These are phyloP conservation scores for Gloeopeniophorella convolvens DNA, from an alignment of 768 basidiomycete species.

Conservation along the genomic window DNA sequence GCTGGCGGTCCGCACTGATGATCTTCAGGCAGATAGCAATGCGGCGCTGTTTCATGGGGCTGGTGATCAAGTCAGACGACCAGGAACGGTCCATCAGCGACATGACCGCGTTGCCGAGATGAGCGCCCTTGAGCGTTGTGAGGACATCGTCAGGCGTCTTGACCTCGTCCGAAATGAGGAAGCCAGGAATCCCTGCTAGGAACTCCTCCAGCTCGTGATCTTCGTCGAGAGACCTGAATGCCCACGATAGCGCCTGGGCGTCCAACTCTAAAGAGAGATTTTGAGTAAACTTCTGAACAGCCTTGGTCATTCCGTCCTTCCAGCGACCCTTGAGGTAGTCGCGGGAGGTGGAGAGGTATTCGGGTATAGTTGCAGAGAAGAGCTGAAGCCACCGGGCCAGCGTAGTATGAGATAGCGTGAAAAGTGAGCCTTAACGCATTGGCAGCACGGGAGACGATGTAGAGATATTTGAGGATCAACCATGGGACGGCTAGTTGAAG, in stretches of 20 bases:
- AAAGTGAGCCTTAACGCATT: too few species aligned
- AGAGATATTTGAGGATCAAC: too few species aligned
- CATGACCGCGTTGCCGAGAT: background rate
- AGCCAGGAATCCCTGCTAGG: background rate
- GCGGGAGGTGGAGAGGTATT: too few species aligned
- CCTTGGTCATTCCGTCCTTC: background rate
- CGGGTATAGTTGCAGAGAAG: too few species aligned
- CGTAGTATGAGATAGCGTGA: too few species aligned
- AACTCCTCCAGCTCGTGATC: background rate
- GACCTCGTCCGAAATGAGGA: background rate
- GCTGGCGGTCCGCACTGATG: too few species aligned
- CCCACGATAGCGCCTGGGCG: background rate
- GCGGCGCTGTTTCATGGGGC: too few species aligned
- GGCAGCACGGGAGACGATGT: too few species aligned
- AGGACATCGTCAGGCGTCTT: background rate
- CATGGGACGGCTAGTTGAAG: too few species aligned
- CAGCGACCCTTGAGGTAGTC: too few species aligned
- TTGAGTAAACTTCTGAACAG: background rate
- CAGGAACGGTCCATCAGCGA: background rate
- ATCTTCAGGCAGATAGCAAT: too few species aligned
- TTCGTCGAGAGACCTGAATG: background rate
- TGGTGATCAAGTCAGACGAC: background rate
- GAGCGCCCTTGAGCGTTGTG: background rate
- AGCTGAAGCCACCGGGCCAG: too few species aligned
- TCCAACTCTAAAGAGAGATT: background rate